Evolutionary conservation across 176 grass and related monocot genomes (phyloP).

Genomic region (Poa annua): DNA sequence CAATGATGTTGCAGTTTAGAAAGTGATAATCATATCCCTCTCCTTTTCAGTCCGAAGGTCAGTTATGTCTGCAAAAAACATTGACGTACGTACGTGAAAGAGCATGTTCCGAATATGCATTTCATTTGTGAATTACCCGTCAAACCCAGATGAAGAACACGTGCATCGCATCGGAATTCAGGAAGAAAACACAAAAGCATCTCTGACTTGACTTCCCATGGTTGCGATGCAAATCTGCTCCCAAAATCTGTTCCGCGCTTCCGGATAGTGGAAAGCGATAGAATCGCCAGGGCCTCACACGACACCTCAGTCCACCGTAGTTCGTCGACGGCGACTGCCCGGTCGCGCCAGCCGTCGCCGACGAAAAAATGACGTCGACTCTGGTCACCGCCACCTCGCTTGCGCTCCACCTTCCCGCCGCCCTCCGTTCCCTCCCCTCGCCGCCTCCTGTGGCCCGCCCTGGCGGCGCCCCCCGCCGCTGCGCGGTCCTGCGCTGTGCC

Average conservation of each 20-base stretch:
- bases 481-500: constrained; percentile 42
- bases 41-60: background rate
- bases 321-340: constrained; percentile 26
- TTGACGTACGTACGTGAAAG: background rate
- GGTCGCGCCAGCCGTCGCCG: constrained; percentile 13
- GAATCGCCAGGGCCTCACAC: background rate
- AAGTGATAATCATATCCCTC: background rate
- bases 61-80: background rate
- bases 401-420: constrained; percentile 9
- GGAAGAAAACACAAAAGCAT: too few relatives aligned
- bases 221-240: background rate
- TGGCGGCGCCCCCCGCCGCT: constrained; percentile 12
- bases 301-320: constrained; percentile 9
- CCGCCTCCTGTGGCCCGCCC: background rate
- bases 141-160: background rate
- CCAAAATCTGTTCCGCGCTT: background rate
- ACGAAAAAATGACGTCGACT: constrained; percentile 43
- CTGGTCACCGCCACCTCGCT: constrained; percentile 26
- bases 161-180: too few relatives aligned
- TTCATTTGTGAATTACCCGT: background rate
- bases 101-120: background rate
- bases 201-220: background rate
- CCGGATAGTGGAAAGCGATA: constrained; percentile 32
- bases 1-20: background rate
- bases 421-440: constrained; percentile 5